These are phyloP conservation scores for Madurella fahalii DNA, from an alignment of 2,329 filamentous ascomycete genomes.

Conservation along the genomic window DNA sequence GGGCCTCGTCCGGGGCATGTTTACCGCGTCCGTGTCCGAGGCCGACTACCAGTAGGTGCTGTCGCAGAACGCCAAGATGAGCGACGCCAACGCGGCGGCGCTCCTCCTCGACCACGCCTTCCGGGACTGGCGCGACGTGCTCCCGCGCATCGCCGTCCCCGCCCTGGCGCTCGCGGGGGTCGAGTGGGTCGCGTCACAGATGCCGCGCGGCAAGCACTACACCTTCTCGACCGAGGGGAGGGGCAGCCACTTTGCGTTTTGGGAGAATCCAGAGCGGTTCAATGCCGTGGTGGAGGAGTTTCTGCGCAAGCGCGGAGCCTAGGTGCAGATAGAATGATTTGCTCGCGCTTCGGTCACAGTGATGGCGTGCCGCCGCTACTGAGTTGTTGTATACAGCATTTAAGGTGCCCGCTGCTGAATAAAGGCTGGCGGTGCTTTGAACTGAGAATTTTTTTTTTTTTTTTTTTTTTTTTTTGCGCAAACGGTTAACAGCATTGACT, in stretches of 20 bases:
- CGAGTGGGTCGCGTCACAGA: constrained; percentile 29
- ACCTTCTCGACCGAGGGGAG: constrained; percentile 31
- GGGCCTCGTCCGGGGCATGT: no score
- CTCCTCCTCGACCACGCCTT: constrained; percentile 29
- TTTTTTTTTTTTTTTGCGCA: no score
- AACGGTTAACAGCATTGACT: no score
- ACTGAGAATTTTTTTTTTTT: no score
- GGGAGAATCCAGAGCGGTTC: constrained; percentile 33
- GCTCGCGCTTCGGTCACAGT: no score
- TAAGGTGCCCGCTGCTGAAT: no score
- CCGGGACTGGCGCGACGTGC: constrained; percentile 30
- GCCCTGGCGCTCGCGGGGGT: constrained; percentile 27
- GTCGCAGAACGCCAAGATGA: constrained; percentile 27
- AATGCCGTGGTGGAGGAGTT: constrained; percentile 32
- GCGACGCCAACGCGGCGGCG: constrained; percentile 24
- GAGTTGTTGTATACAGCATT: no score
- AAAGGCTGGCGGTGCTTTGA: no score
- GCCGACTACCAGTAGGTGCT: constrained; percentile 28
- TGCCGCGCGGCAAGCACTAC: constrained; percentile 25
- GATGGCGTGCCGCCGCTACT: no score
- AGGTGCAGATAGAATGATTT: no score
- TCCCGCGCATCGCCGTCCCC: constrained; percentile 29
- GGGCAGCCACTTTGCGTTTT: constrained; percentile 34
- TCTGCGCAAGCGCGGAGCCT: neutral
- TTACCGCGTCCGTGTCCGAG: constrained; percentile 9